Conservation (phyloP, 805 yeast species). For the Candida oleophila region DNA sequence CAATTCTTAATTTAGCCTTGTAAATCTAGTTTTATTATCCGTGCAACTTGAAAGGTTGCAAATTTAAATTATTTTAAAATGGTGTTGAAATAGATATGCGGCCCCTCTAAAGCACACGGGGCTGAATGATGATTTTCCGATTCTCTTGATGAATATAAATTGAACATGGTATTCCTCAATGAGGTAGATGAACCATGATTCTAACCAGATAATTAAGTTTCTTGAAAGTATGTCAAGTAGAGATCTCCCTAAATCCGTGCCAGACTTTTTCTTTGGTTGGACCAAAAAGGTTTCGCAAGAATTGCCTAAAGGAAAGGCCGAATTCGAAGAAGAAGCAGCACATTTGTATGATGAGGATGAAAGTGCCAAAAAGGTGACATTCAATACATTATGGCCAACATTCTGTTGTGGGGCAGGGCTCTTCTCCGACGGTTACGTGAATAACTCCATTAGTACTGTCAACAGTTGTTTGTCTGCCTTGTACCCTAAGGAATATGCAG, state of each 20-base stretch:
- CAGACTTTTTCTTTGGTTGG: conserved; percentile 43
- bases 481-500: conserved; percentile 61
- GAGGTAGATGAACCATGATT: no score
- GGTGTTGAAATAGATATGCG: no score
- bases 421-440: conserved; percentile 90
- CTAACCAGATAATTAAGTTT: no score
- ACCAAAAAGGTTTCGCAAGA: conserved; percentile 40
- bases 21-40: no score
- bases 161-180: no score
- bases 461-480: conserved; percentile 64
- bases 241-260: conserved; percentile 48
- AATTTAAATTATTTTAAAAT: no score
- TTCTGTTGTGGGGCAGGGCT: conserved; percentile 89
- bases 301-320: conserved; percentile 29
- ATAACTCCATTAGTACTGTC: conserved; percentile 79
- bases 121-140: no score
- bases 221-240: conserved; percentile 40
- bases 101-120: no score
- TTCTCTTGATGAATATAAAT: no score
- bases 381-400: conserved; percentile 53
- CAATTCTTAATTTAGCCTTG: no score
- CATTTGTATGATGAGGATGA: conserved; percentile 22
- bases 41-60: no score
- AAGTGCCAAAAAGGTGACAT: conserved; percentile 15
- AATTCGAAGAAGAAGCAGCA: conserved; percentile 20